Evolutionary conservation across 495 filamentous ascomycete genomes (phyloP).

Genomic region (Penicillium waksmanii): DNA sequence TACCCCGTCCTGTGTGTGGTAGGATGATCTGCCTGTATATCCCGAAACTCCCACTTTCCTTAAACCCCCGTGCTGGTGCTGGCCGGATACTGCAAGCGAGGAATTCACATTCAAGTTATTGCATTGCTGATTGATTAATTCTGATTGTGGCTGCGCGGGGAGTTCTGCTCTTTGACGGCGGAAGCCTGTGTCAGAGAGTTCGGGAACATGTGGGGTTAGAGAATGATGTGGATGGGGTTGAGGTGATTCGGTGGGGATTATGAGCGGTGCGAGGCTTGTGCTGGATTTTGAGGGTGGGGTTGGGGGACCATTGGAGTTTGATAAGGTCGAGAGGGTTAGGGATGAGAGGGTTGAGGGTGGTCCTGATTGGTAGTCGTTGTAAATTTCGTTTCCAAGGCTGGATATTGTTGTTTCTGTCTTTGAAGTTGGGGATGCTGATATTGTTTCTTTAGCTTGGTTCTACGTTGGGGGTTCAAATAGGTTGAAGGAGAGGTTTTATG

Average conservation of each 20-base stretch:
- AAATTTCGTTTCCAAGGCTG: neutral
- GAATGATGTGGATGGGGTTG: slow-evolving; percentile 8
- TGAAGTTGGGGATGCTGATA: neutral
- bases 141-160: slow-evolving; percentile 27
- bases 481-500: neutral
- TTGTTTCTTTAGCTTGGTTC: neutral
- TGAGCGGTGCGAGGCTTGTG: neutral
- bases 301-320: neutral
- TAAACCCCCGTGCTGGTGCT: too few species aligned
- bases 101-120: neutral
- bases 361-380: neutral
- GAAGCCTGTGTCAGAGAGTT: slow-evolving; percentile 41
- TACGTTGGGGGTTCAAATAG: neutral
- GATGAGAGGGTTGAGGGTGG: neutral
- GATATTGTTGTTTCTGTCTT: neutral
- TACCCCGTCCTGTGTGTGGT: too few species aligned
- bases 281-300: neutral
- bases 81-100: too few species aligned
- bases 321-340: neutral
- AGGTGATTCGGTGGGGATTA: slow-evolving; percentile 2
- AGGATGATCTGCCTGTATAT: too few species aligned
- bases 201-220: slow-evolving; percentile 22
- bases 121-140: slow-evolving; percentile 39
- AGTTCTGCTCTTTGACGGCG: slow-evolving; percentile 36
- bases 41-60: too few species aligned